Conservation (phyloP, 1,284 basidiomycete species). For the Trichosporon ovoides region DNA sequence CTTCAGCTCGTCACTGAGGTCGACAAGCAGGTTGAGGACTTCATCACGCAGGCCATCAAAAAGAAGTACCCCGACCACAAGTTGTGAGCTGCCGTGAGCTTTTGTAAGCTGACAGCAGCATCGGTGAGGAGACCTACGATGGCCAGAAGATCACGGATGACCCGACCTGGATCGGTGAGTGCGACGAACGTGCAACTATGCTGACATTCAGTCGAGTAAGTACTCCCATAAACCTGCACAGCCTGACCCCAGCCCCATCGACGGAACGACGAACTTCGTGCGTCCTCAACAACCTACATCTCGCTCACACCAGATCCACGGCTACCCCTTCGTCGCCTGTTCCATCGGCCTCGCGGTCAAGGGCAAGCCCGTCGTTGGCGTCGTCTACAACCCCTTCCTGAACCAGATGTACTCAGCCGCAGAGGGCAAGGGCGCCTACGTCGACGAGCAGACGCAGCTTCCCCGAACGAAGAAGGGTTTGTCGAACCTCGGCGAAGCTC, state of each 20-base stretch:
- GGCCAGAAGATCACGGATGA: slow-evolving; percentile 70
- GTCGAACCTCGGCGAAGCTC: slow-evolving; percentile 68
- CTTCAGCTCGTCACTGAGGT: slow-evolving; percentile 82
- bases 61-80: slow-evolving; percentile 68
- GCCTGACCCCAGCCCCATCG: slow-evolving; percentile 37
- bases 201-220: slow-evolving; percentile 39
- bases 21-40: slow-evolving; percentile 84
- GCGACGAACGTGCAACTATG: slow-evolving; percentile 45
- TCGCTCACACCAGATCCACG: slow-evolving; percentile 36
- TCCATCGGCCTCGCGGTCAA: slow-evolving; percentile 85
- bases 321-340: slow-evolving; percentile 81
- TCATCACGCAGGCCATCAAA: slow-evolving; percentile 67
- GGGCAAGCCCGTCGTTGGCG: slow-evolving; percentile 74
- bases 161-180: slow-evolving; percentile 71
- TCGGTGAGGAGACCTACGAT: slow-evolving; percentile 83
- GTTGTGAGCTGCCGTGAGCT: slow-evolving; percentile 70
- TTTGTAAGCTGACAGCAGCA: slow-evolving; percentile 57
- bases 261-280: slow-evolving; percentile 82
- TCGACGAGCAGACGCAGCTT: slow-evolving; percentile 55
- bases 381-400: slow-evolving; percentile 89
- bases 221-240: neutral
- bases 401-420: slow-evolving; percentile 77
- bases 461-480: slow-evolving; percentile 74
- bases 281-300: slow-evolving; percentile 46
- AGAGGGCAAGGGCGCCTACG: slow-evolving; percentile 71